Conservation (phyloP, 78 protist genomes). For the Speleostelium caveatum region DNA sequence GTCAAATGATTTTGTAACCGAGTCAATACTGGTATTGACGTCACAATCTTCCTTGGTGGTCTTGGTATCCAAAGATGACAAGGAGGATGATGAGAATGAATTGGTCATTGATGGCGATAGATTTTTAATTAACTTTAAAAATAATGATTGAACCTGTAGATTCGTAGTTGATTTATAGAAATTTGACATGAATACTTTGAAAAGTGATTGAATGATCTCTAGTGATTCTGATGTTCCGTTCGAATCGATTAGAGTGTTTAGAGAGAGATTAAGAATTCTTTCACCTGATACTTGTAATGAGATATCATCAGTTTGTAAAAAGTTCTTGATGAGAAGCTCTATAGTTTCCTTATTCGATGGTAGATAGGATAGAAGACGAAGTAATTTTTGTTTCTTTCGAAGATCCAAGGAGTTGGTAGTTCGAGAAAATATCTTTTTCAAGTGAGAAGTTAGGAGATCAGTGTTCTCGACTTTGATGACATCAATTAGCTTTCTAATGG, state of each 20-base stretch:
- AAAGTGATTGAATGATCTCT: constrained; percentile 40
- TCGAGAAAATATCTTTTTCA: constrained; percentile 22
- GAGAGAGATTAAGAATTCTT: constrained; percentile 27
- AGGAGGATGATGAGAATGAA: too few relatives aligned
- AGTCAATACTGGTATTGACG: neutral
- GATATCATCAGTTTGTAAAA: constrained; percentile 73
- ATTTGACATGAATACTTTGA: constrained; percentile 53
- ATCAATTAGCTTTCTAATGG: constrained; percentile 22
- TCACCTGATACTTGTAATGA: constrained; percentile 54
- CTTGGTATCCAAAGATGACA: too few relatives aligned
- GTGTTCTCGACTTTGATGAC: neutral
- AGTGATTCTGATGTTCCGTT: constrained; percentile 9
- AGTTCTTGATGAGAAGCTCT: constrained; percentile 28
- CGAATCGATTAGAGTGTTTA: constrained; percentile 28
- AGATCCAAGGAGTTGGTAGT: constrained; percentile 18
- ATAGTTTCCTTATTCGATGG: constrained; percentile 37
- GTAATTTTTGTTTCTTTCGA: constrained; percentile 40
- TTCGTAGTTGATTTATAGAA: constrained; percentile 59
- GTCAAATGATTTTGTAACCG: too few relatives aligned
- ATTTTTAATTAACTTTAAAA: constrained; percentile 63
- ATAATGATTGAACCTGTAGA: constrained; percentile 40
- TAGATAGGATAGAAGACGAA: constrained; percentile 53
- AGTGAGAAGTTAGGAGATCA: constrained; percentile 3
- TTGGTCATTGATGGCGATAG: constrained; percentile 13
- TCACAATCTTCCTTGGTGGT: too few relatives aligned